Evolutionary conservation across 1,284 basidiomycete species (phyloP), one percentile per base, ranked within the genome.

Genomic region (Sanguinoderma infundibulare): DNA sequence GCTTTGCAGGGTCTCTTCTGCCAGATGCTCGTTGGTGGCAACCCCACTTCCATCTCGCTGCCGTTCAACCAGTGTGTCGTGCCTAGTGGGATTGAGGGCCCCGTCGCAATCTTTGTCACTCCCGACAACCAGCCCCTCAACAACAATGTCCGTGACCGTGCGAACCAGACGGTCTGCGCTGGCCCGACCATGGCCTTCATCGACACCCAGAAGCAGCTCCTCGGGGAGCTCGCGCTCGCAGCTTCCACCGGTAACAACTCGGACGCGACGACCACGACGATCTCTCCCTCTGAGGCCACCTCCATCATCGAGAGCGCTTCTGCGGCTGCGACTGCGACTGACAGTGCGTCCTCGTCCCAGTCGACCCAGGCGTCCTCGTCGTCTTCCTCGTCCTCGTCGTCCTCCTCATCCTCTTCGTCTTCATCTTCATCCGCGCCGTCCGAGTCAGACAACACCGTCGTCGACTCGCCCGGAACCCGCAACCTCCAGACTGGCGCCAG

Each of bases 21-120:
- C 76, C 88, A 94, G 76, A 91, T 94, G 85, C 77, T 94, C 65
- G 69, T 86, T 57, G 91, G 90, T 39, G 87, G 88, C 38, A 66
- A 77, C n/a, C 74, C 85, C 53, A 74, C 74, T 69, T 79, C 90
- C 2, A 77, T 91, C 69, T 69, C 82, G 32, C 79, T 92, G 40
- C 86, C 90, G 5, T 72, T 90, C 68, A 68, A 75, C 67, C 64
- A 81, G 59, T 93, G 91, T 68, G 74, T 82, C 61, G 85, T 92
- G 12, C 92, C 90, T 28, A 49, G 67, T 1, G 83, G 82, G 56
- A 76, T 92, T 73, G 85, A 89, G 71, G 90, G 90, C 40, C 87
- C 89, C 65, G 89, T 93, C 65, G 86, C 84, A 35, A 75, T 94
- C 70, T 93, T 81, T 77, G 77, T 94, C 76, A 92, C 89, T 47